A percentile compares a stretch with the other conserved stretches of the same genome.
Conservation (phyloP, 345 rosid genomes). For the Durio zibethinus region DNA sequence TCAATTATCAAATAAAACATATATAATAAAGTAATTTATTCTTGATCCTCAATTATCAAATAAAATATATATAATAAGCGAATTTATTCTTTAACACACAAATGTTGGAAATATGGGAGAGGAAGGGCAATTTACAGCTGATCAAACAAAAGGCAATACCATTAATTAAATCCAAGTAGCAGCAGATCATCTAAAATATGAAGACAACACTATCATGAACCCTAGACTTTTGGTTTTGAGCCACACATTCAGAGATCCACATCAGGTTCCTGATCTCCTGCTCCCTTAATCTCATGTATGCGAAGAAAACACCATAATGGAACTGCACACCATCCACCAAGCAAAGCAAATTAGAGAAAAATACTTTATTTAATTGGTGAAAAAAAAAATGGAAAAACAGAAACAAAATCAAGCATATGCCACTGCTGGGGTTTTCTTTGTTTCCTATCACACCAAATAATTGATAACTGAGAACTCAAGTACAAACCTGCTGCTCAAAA, state of each 20-base stretch:
- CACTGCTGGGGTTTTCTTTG: neutral
- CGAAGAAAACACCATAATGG: slow-evolving; percentile 89
- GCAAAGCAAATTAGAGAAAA: neutral
- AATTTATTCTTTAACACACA: slow-evolving; percentile 11
- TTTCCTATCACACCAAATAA: neutral
- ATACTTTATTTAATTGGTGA: neutral
- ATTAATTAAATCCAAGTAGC: neutral
- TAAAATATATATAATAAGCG: neutral
- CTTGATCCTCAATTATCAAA: neutral
- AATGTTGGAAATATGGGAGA: neutral
- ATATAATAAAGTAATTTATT: neutral
- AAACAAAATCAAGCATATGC: neutral
- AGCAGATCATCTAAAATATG: slow-evolving; percentile 51
- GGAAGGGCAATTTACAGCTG: slow-evolving; percentile 18
- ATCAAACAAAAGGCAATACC: neutral
- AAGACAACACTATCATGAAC: slow-evolving; percentile 96
- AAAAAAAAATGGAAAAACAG: neutral
- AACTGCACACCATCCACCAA: slow-evolving; percentile 48
- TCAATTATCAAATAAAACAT: neutral
- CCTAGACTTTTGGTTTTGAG: slow-evolving; percentile 97
- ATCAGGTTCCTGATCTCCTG: slow-evolving; percentile 97
- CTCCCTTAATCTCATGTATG: slow-evolving; percentile 96
- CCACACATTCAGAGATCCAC: slow-evolving; percentile 99
- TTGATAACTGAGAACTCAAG: neutral
- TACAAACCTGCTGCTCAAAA: slow-evolving; percentile 90